Evolutionary conservation across 2,329 filamentous ascomycete genomes (phyloP).

Genomic region (Sarocladium kiliense): DNA sequence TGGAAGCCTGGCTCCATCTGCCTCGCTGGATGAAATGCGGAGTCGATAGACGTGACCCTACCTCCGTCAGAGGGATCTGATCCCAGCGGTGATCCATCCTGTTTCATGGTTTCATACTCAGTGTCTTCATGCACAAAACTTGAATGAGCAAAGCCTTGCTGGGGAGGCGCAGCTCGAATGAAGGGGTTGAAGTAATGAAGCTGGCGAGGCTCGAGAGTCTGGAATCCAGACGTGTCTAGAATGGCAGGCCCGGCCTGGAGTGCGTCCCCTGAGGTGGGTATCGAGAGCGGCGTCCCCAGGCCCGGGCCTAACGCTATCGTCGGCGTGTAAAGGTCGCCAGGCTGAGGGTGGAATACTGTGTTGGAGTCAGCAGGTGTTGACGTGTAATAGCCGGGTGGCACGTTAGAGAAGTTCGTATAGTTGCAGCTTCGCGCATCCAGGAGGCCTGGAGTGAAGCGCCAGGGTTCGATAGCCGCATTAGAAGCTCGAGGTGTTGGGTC

Average conservation of each 20-base stretch:
- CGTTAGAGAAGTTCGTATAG: constrained; percentile 74
- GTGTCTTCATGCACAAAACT: constrained; percentile 77
- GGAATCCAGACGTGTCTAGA: constrained; percentile 65
- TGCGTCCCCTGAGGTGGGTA: constrained; percentile 63
- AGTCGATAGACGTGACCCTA: constrained; percentile 51
- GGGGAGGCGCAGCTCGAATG: constrained; percentile 44
- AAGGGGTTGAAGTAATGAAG: constrained; percentile 70
- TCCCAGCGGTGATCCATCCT: constrained; percentile 63
- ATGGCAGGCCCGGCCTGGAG: constrained; percentile 55
- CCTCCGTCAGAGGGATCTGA: constrained; percentile 46
- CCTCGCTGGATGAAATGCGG: constrained; percentile 56
- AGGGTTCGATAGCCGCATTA: constrained; percentile 71
- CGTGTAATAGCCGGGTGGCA: constrained; percentile 79
- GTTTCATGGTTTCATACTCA: constrained; percentile 73
- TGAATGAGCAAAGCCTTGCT: constrained; percentile 66
- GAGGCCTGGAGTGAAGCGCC: constrained; percentile 83
- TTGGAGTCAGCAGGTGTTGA: constrained; percentile 78
- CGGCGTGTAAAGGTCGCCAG: constrained; percentile 83
- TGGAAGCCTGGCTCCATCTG: constrained; percentile 53
- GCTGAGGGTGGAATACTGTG: constrained; percentile 75
- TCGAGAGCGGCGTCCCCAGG: constrained; percentile 73
- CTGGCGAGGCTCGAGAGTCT: constrained; percentile 54
- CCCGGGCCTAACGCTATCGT: constrained; percentile 64
- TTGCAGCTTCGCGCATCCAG: constrained; percentile 81
- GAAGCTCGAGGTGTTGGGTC: constrained; percentile 78